Evolutionary conservation across 108 stramenopile genomes (phyloP).

Genomic region (Stephanodiscus minutulus): DNA sequence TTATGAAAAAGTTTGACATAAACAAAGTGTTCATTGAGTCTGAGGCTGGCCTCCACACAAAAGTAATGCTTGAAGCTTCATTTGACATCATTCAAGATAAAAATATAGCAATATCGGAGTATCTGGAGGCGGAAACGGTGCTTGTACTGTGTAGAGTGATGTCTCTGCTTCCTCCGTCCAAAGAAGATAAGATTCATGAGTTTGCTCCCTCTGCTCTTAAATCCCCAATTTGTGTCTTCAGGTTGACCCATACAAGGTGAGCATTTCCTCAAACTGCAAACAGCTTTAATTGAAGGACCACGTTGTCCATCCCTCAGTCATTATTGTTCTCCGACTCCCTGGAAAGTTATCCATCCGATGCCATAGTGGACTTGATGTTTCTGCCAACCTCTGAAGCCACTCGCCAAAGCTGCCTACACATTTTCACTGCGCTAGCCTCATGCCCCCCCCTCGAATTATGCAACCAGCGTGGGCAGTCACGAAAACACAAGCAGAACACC

Average conservation of each 20-base stretch:
- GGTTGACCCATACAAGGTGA: constrained; percentile 60
- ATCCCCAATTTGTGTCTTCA: constrained; percentile 70
- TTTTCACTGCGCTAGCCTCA: constrained; percentile 64
- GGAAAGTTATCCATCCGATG: constrained; percentile 52
- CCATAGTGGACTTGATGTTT: constrained; percentile 77
- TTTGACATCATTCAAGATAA: constrained; percentile 82
- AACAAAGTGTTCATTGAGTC: constrained; percentile 67
- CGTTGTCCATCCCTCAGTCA: background rate
- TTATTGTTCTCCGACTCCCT: background rate
- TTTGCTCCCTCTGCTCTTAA: constrained; percentile 31
- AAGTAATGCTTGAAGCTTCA: constrained; percentile 75
- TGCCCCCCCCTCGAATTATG: constrained; percentile 47
- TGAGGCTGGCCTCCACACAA: constrained; percentile 69
- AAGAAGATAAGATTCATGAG: constrained; percentile 22
- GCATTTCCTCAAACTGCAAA: background rate
- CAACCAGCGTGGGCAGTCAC: constrained; percentile 25
- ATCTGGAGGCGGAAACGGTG: constrained; percentile 68
- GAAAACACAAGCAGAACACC: constrained; percentile 36
- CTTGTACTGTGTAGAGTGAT: constrained; percentile 64
- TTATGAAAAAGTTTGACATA: constrained; percentile 76
- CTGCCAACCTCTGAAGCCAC: constrained; percentile 58
- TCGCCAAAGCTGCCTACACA: constrained; percentile 49
- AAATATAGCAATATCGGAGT: constrained; percentile 35
- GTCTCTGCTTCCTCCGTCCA: constrained; percentile 28
- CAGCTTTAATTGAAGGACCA: background rate